These are phyloP conservation scores for Coemansia sp. DNA, from an alignment of 192 early-diverging fungal species.

Conservation along the genomic window DNA sequence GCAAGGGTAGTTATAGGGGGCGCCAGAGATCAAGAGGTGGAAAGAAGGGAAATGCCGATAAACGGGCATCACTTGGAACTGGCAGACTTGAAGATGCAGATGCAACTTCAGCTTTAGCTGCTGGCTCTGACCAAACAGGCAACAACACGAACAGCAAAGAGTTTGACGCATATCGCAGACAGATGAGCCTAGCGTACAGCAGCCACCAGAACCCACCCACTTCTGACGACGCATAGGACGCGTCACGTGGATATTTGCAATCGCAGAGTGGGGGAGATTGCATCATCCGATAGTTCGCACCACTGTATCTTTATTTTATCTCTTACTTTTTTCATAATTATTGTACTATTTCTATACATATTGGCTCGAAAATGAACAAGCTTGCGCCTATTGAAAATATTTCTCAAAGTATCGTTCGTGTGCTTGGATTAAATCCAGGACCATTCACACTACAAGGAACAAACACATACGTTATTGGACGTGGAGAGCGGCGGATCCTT, in stretches of 20 bases:
- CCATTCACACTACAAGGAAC: constrained; percentile 84
- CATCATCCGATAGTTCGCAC: not conserved
- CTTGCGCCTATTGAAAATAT: constrained; percentile 57
- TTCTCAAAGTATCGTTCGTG: constrained; percentile 61
- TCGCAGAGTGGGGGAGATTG: not conserved
- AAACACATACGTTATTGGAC: constrained; percentile 85
- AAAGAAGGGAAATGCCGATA: not conserved
- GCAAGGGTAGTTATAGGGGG: not conserved
- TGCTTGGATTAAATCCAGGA: constrained; percentile 78
- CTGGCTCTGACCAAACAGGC: not conserved
- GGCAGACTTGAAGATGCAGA: constrained; percentile 1
- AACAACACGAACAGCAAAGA: not conserved
- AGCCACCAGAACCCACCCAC: not conserved
- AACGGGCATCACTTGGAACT: constrained; percentile 33
- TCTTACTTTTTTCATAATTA: not conserved
- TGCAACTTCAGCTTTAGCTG: not conserved
- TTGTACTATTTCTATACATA: not conserved
- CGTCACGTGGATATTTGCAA: not conserved
- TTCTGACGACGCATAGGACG: not conserved
- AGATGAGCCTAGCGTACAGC: constrained; percentile 39
- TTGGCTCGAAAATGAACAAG: constrained; percentile 47
- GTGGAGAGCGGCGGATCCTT: constrained; percentile 66
- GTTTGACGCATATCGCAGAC: constrained; percentile 33
- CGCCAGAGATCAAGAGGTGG: not conserved
- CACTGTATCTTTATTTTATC: not conserved